A percentile compares a stretch with the other conserved stretches of the same genome.
Conservation (phyloP, 441 rosid species). For the Erodium texanum region DNA sequence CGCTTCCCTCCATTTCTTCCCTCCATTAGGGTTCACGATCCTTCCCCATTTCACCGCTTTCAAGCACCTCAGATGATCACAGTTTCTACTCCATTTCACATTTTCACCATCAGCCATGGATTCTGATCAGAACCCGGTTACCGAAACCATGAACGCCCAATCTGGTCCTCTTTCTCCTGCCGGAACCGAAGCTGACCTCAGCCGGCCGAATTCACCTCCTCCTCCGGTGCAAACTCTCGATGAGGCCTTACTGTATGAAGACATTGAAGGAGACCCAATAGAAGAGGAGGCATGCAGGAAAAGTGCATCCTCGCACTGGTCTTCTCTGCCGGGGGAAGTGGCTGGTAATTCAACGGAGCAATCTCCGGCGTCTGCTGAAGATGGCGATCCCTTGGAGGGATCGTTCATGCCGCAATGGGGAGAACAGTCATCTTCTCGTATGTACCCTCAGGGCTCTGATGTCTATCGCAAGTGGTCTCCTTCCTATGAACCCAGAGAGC, state of each 20-base stretch:
- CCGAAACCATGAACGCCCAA: no score
- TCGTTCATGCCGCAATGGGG: no score
- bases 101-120: not conserved
- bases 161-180: no score
- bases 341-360: no score
- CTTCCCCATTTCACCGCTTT: not conserved
- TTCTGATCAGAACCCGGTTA: not conserved
- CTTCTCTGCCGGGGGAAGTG: no score
- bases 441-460: not conserved
- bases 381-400: not conserved
- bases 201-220: not conserved
- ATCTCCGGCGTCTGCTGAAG: not conserved
- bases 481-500: not conserved
- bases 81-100: not conserved
- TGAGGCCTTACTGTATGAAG: slow-evolving; percentile 13
- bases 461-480: not conserved
- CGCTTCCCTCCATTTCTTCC: not conserved
- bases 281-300: not conserved
- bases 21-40: no score
- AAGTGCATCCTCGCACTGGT: no score
- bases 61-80: not conserved
- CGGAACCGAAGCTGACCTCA: no score
- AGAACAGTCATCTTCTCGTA: no score
- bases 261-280: not conserved
- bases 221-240: slow-evolving; percentile 11